Evolutionary conservation across 169 alveolate genomes (phyloP), one percentile per base, ranked within the genome.

Genomic region (Plasmodium vivax): DNA sequence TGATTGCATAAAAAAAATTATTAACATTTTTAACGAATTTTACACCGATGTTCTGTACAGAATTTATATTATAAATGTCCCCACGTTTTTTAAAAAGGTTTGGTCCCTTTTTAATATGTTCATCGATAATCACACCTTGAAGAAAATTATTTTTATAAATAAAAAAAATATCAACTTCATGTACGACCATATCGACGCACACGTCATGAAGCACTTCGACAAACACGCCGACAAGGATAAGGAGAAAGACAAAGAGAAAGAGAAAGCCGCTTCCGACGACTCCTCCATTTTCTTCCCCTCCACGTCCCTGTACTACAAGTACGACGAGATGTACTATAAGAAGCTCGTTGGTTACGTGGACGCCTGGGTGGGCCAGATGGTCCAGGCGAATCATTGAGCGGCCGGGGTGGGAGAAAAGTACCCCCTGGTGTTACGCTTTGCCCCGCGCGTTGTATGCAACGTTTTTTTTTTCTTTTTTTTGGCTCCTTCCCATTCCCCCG

Each of bases 21-120:
- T 87, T 19, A 87, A 75, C 81, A 62, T 87, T 19, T 87, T 87
- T 77, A 87, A 87, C 72, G 94, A 87, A 75, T 87, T 87, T 72
- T 87, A 87, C 36, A 87, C 94, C 0, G 94, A 87, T 77, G 87
- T 87, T 47, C 43, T 87, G 71, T 87, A 34, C 47, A 77, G 94
- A 87, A 87, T 87, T 56, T 87, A 87, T 77, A 12, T 87, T 43
- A 87, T 87, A 32, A 87, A 87, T 36, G 82, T 87, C 16, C 94
- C 94, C 7, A 19, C 83, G 2, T 87, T 87, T 87, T 87, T 87
- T 87, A 87, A 87, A 75, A 87, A 87, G 32, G 94, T 87, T 2
- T 87, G 94, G 94, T 87, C 88, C 12, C 45, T 87, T 34, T 87
- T 77, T 79, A 87, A 87, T 47, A 87, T 87, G 94, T 87, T 87